Base-by-base conservation (phyloP, 2,329 filamentous ascomycete species). In the Myriosclerotinia curreyana region DNA sequence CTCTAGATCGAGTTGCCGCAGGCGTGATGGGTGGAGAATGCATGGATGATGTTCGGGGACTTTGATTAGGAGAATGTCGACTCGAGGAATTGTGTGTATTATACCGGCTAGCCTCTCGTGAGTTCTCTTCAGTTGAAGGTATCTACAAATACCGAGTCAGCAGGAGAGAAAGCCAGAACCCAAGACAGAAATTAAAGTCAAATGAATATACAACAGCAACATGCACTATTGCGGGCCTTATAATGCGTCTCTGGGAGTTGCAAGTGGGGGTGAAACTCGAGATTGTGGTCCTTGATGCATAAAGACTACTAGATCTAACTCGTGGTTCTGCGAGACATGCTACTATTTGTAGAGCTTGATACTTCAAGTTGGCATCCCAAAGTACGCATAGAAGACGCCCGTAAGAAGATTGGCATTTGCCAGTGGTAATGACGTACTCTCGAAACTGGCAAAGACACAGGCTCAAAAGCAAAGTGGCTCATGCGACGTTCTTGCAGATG, bases 1-100 rank as follows among this genome's bases (percentile, higher is more conserved):
- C 86, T 70, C 80, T 79, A 61, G 83, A 85, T 68, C 81, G 79
- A 51, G 91, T 94, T 60, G 87, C 92, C 62, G 92, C 87, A 22
- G 94, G 94, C 15, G 93, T 97, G 60, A 98, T 82, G 50, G 92
- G 92, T 69, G 94, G 94, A 14, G 93, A 96, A 70, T 94, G 90
- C 78, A 96, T 84, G 64, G 89, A 85, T 65, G 87, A 86, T 52
- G 84, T 79, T 66, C 84, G 83, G 66, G 90, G 88, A 68, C 87
- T 90, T 49, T 86, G 79, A 74, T 82, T 83, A 38, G 89, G 87
- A 64, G 89, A 92, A 66, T 83, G 82, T 70, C 82, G 84, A 65
- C 80, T 80, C 61, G 87, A 87, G 68, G 88, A 87, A 67, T 78
- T 85, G 60, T 86, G 87, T 62, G 87, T 88, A 49, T 85, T 81